Evolutionary conservation across 1,284 basidiomycete genomes (phyloP).

Genomic region (Leccinum fuscescens): DNA sequence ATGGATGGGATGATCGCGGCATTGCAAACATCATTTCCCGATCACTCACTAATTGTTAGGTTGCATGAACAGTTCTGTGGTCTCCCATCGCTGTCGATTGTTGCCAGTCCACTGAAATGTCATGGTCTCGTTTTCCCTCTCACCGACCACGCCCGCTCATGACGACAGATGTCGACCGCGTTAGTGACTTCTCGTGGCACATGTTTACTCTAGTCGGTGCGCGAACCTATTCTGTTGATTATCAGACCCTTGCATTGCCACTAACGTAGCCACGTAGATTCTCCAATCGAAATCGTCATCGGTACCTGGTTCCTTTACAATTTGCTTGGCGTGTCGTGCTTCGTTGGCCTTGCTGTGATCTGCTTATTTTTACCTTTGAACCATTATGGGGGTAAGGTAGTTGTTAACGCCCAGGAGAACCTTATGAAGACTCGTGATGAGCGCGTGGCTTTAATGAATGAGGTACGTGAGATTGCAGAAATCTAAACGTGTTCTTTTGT

Average conservation of each 20-base stretch:
- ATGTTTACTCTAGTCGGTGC: constrained; percentile 63
- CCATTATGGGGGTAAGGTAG: constrained; percentile 82
- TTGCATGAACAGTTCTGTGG: too few relatives aligned
- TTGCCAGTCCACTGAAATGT: too few relatives aligned
- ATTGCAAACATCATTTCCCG: too few relatives aligned
- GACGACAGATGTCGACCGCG: constrained; percentile 78
- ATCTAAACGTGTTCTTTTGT: not conserved
- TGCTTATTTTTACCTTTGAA: constrained; percentile 86
- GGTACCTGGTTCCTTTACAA: constrained; percentile 79
- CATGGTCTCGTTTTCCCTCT: too few relatives aligned
- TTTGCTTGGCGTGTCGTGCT: constrained; percentile 76
- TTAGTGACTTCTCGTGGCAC: constrained; percentile 84
- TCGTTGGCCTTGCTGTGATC: constrained; percentile 82
- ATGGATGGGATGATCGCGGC: too few relatives aligned
- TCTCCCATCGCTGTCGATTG: too few relatives aligned
- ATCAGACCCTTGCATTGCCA: constrained; percentile 2
- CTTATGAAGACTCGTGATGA: constrained; percentile 92
- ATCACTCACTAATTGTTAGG: too few relatives aligned
- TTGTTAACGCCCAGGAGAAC: constrained; percentile 82
- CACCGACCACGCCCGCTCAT: constrained; percentile 39
- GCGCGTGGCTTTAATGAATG: constrained; percentile 90
- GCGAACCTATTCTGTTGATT: constrained; percentile 15
- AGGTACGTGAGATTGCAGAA: constrained; percentile 42
- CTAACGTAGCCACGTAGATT: constrained; percentile 47
- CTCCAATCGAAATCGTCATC: constrained; percentile 84